Percentiles rank a stretch among this genome's conserved stretches.
Evolutionary conservation across 1,139 yeast genomes (phyloP).

Genomic region (Debaryomycetaceae sp.): DNA sequence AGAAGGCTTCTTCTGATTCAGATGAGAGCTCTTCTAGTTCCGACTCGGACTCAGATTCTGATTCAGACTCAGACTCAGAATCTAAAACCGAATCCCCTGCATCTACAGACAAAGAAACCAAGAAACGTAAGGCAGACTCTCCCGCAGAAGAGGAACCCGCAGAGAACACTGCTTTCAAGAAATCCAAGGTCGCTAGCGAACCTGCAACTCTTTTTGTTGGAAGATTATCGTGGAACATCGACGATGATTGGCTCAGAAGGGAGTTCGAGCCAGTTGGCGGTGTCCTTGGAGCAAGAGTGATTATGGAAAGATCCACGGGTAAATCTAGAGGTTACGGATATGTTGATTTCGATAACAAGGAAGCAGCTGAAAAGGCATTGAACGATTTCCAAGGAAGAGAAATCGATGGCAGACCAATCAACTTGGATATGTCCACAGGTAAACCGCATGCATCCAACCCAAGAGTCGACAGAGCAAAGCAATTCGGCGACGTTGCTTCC

Average conservation of each 20-base stretch:
- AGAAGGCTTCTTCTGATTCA: conserved; percentile 4
- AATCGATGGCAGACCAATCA: conserved; percentile 95
- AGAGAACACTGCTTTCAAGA: conserved; percentile 31
- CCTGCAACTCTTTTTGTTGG: conserved; percentile 94
- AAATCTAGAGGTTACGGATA: conserved; percentile 98
- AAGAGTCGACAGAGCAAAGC: conserved; percentile 73
- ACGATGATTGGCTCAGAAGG: conserved; percentile 86
- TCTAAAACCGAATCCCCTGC: conserved; percentile 21
- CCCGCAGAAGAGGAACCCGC: conserved; percentile 26
- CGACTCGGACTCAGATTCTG: conserved; percentile 1
- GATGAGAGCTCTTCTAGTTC: conserved; percentile 4
- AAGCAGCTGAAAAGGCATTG: conserved; percentile 85
- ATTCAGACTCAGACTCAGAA: conserved; percentile 17
- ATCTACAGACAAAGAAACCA: conserved; percentile 17
- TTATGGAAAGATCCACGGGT: conserved; percentile 88
- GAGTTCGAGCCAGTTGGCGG: conserved; percentile 86
- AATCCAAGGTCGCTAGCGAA: conserved; percentile 42
- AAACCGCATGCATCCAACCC: conserved; percentile 62
- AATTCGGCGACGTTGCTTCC: conserved; percentile 86
- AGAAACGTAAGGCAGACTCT: conserved; percentile 35
- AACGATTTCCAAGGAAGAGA: conserved; percentile 85
- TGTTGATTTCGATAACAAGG: conserved; percentile 82
- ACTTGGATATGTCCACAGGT: conserved; percentile 86
- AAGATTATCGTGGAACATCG: conserved; percentile 95
- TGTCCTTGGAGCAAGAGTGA: conserved; percentile 84